Percentiles rank a stretch among this genome's conserved stretches.
Conservation (phyloP, 345 rosid species). For the Bruguiera sexangula region DNA sequence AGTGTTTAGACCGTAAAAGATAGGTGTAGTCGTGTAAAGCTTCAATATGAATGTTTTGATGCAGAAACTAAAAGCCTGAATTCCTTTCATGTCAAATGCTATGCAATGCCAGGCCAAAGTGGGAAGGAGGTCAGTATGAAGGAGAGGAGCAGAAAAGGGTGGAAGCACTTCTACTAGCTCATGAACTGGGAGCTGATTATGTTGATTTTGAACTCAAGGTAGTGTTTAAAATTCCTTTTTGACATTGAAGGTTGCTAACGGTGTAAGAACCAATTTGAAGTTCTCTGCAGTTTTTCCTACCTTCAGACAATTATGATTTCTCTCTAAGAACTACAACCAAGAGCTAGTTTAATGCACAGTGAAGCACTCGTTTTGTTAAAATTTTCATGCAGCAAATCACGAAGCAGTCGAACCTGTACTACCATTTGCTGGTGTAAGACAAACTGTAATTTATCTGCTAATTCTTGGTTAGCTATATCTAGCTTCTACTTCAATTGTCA, state of each 20-base stretch:
- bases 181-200: conserved; percentile 54
- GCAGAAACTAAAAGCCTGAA: neutral
- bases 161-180: conserved; percentile 41
- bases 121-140: conserved; percentile 52
- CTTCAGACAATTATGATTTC: neutral
- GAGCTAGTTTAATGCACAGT: neutral
- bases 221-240: conserved; percentile 8
- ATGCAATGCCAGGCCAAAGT: conserved; percentile 37
- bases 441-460: too few relatives aligned
- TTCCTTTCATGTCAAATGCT: neutral
- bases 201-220: conserved; percentile 57
- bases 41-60: neutral
- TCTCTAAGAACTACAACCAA: neutral
- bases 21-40: too few relatives aligned
- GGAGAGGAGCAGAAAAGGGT: conserved; percentile 41
- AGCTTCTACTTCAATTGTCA: too few relatives aligned
- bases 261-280: neutral
- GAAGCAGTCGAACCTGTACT: too few relatives aligned
- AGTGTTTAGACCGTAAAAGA: too few relatives aligned
- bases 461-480: too few relatives aligned
- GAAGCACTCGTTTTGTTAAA: neutral
- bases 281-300: neutral
- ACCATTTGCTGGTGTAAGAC: too few relatives aligned
- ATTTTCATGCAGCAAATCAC: neutral
- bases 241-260: neutral